Evolutionary conservation across 768 basidiomycete genomes (phyloP).

Genomic region (Pleurotus salmoneostramineus): DNA sequence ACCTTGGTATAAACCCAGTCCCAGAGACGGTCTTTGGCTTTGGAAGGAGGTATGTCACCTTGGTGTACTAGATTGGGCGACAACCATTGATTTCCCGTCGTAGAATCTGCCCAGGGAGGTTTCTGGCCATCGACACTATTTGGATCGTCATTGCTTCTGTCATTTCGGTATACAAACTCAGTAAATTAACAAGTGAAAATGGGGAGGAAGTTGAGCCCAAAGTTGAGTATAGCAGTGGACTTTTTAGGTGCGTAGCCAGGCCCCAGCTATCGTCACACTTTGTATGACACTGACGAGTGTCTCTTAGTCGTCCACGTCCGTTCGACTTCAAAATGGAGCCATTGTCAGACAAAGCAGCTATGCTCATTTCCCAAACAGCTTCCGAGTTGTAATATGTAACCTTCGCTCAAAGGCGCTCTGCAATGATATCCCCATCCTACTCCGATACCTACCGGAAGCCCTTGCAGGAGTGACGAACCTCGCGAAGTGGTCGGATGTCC

Average conservation of each 20-base stretch:
- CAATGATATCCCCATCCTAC: no score
- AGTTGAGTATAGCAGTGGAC: conserved; percentile 22
- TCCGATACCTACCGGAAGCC: no score
- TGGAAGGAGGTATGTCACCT: conserved; percentile 17
- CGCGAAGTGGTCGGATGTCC: no score
- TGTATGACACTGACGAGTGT: not conserved
- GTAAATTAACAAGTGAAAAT: conserved; percentile 19
- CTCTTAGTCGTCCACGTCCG: not conserved
- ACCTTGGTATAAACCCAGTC: conserved; percentile 13
- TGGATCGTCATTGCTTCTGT: conserved; percentile 25
- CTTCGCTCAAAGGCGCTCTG: no score
- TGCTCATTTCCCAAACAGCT: not conserved
- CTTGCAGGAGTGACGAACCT: no score
- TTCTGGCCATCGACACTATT: conserved; percentile 22
- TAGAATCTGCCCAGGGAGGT: conserved; percentile 26
- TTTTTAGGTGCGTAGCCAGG: conserved; percentile 26
- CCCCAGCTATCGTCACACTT: no score
- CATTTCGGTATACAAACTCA: conserved; percentile 25
- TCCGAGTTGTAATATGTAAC: no score
- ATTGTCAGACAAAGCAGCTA: not conserved
- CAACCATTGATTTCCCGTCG: no score
- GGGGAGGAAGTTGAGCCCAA: conserved; percentile 23
- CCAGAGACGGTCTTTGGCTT: conserved; percentile 21
- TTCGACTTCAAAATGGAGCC: not conserved
- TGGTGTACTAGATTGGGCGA: no score